These are phyloP conservation scores for Septoria linicola DNA, from an alignment of 2,329 filamentous ascomycete species.

Conservation along the genomic window DNA sequence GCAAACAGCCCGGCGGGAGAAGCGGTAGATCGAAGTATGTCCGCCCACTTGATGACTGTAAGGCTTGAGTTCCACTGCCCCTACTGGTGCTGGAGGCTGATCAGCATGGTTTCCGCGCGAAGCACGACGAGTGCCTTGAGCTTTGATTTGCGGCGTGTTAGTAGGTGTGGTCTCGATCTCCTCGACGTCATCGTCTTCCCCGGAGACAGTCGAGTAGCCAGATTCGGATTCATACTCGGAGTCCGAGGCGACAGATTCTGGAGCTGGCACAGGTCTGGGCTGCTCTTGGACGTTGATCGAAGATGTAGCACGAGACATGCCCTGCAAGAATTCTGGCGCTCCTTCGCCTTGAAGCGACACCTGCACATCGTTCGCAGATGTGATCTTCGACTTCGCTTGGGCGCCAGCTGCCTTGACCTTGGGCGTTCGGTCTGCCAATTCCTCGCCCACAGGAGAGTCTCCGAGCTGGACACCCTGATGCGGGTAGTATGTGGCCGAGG, in stretches of 20 bases:
- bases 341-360: conserved; percentile 61
- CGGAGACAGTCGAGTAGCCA: conserved; percentile 56
- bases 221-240: conserved; percentile 40
- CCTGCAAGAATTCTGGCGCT: conserved; percentile 61
- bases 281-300: conserved; percentile 21
- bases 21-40: conserved; percentile 93
- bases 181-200: conserved; percentile 38
- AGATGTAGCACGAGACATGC: conserved; percentile 43
- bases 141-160: conserved; percentile 35
- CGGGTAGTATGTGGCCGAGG: conserved; percentile 79
- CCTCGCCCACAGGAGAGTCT: conserved; percentile 36
- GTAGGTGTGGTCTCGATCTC: conserved; percentile 28
- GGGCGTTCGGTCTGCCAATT: conserved; percentile 28
- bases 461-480: conserved; percentile 60
- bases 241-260: conserved; percentile 34
- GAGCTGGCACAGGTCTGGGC: conserved; percentile 21
- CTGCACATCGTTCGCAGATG: conserved; percentile 54
- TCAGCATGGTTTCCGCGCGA: conserved; percentile 21
- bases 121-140: conserved; percentile 27
- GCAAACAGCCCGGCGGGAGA: conserved; percentile 91
- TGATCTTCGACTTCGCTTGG: background rate
- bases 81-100: conserved; percentile 61
- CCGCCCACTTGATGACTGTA: conserved; percentile 97
- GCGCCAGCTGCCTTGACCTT: conserved; percentile 14
- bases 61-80: conserved; percentile 92